A percentile compares a stretch with the other conserved stretches of the same genome.
Evolutionary conservation across 768 basidiomycete species (phyloP).

Genomic region (Ramaria sp.): DNA sequence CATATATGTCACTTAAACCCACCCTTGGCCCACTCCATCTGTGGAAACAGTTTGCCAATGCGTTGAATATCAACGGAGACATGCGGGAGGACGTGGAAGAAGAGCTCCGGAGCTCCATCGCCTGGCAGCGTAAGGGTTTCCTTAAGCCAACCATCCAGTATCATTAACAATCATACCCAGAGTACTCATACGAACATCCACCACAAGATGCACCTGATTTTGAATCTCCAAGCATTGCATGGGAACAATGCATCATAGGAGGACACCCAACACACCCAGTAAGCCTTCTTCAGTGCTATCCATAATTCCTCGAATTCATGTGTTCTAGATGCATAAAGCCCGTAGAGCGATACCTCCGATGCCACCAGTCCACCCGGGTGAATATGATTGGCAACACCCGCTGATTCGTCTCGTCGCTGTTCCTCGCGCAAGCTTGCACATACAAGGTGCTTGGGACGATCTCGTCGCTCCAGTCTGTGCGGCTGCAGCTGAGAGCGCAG

Average conservation of each 20-base stretch:
- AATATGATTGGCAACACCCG: constrained; percentile 42
- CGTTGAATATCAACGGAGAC: not conserved
- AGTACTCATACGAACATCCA: constrained; percentile 28
- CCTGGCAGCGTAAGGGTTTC: constrained; percentile 29
- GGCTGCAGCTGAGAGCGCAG: not conserved
- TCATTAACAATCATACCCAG: constrained; percentile 16
- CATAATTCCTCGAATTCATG: constrained; percentile 16
- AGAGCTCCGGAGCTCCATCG: constrained; percentile 38
- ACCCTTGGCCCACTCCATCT: constrained; percentile 1
- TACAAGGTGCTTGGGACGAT: constrained; percentile 33
- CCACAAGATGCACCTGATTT: constrained; percentile 30
- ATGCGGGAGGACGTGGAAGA: constrained; percentile 31
- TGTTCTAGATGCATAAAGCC: constrained; percentile 44
- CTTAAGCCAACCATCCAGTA: not conserved
- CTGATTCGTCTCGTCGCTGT: constrained; percentile 37
- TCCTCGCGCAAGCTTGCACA: constrained; percentile 24
- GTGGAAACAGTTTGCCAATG: constrained; percentile 1
- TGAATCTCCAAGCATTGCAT: constrained; percentile 33
- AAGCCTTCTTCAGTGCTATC: constrained; percentile 10
- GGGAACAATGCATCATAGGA: constrained; percentile 48
- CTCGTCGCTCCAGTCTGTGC: constrained; percentile 17
- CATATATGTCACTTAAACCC: not conserved
- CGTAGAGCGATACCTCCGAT: constrained; percentile 24
- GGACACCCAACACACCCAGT: constrained; percentile 54
- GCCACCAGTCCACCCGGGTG: not conserved